A percentile compares a stretch with the other conserved stretches of the same genome.
These are phyloP conservation scores for Cronartium ribicola DNA, from an alignment of 1,284 basidiomycete genomes.

Conservation along the genomic window DNA sequence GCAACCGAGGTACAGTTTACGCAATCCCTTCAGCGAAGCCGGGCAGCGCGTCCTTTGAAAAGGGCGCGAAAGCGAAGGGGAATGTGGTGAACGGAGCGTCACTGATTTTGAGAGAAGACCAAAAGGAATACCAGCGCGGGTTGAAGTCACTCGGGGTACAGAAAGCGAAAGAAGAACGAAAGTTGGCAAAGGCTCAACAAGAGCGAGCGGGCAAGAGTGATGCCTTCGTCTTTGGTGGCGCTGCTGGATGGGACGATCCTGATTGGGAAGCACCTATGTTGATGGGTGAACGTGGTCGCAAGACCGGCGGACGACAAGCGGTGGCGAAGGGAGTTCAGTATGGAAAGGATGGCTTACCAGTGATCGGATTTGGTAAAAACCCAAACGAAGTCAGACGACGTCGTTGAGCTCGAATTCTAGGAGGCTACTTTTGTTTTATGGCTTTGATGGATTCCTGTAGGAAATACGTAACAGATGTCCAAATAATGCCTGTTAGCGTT, in stretches of 20 bases:
- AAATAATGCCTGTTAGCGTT: no score
- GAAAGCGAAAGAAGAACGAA: constrained; percentile 70
- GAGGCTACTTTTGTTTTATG: no score
- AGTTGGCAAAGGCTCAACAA: constrained; percentile 58
- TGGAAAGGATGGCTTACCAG: constrained; percentile 45
- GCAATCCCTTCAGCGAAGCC: constrained; percentile 87
- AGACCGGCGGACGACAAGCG: constrained; percentile 66
- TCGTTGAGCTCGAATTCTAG: neutral
- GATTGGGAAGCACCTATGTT: constrained; percentile 70
- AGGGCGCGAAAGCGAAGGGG: constrained; percentile 44
- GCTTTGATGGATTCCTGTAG: no score
- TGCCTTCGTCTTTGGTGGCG: constrained; percentile 59
- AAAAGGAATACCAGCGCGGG: constrained; percentile 75
- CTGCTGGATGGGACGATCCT: constrained; percentile 74
- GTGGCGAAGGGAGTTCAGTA: constrained; percentile 33
- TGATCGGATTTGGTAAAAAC: constrained; percentile 43
- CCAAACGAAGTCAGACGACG: constrained; percentile 33
- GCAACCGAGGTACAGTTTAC: constrained; percentile 84
- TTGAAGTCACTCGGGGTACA: constrained; percentile 68
- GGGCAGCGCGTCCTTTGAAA: constrained; percentile 69
- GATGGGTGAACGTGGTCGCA: constrained; percentile 67
- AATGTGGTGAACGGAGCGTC: constrained; percentile 51
- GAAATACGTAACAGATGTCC: no score
- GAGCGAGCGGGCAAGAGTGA: constrained; percentile 51
- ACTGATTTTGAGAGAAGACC: constrained; percentile 83